Percentiles rank a stretch among this genome's conserved stretches.
These are phyloP conservation scores for Talaromyces marneffei DNA, from an alignment of 2,329 filamentous ascomycete genomes.

Conservation along the genomic window DNA sequence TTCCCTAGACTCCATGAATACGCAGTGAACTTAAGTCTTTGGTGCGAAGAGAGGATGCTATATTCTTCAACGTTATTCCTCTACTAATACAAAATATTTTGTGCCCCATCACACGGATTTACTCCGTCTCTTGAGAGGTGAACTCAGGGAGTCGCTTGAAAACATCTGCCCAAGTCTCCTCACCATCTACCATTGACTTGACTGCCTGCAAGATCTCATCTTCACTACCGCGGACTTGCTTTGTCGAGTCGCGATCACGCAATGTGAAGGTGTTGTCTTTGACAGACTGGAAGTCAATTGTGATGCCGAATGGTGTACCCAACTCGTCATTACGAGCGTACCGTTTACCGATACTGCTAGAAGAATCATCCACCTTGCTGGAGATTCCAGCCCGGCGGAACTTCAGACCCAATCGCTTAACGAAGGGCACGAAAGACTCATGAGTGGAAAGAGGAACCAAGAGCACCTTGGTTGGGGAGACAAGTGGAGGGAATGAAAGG, in stretches of 20 bases:
- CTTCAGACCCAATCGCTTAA: slow-evolving; percentile 65
- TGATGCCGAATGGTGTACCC: slow-evolving; percentile 88
- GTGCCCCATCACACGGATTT: slow-evolving; percentile 13
- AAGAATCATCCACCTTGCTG: slow-evolving; percentile 82
- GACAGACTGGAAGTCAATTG: slow-evolving; percentile 90
- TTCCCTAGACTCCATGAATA: not conserved
- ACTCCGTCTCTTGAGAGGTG: slow-evolving; percentile 62
- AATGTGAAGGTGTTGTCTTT: slow-evolving; percentile 83
- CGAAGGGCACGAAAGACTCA: slow-evolving; percentile 70
- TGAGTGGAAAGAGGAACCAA: slow-evolving; percentile 84
- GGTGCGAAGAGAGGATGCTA: not conserved
- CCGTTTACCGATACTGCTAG: slow-evolving; percentile 87
- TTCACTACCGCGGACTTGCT: slow-evolving; percentile 79
- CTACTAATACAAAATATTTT: not conserved
- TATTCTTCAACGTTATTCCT: not conserved
- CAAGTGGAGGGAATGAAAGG: slow-evolving; percentile 65
- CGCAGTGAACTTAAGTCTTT: no score
- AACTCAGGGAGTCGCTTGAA: slow-evolving; percentile 75
- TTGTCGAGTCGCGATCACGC: slow-evolving; percentile 82
- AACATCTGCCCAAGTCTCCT: slow-evolving; percentile 64
- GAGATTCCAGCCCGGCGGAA: slow-evolving; percentile 73
- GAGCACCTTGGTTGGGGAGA: slow-evolving; percentile 93
- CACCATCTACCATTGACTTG: slow-evolving; percentile 56
- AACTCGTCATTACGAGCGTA: slow-evolving; percentile 94
- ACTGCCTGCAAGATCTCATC: slow-evolving; percentile 74